phyloP scores from a whole-genome alignment of 495 filamentous ascomycete species.

The Aspergillus ellipticus region DNA sequence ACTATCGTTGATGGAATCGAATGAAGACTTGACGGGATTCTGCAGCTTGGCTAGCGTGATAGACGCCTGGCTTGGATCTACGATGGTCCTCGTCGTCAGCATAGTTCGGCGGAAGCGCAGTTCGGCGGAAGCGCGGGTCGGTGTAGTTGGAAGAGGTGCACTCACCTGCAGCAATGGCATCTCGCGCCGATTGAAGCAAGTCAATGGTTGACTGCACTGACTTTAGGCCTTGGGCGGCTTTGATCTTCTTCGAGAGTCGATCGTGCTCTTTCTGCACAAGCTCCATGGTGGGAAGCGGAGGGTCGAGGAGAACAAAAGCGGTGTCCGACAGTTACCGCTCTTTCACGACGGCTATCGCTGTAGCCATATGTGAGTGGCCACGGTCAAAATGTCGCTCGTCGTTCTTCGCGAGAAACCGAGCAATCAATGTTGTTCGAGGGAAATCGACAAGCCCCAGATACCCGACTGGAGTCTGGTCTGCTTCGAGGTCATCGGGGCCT shows the following conservation, averaged over 20 bases:
- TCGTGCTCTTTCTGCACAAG: constrained; percentile 69
- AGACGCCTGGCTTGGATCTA: constrained; percentile 66
- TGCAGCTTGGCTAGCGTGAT: constrained; percentile 78
- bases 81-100: constrained; percentile 15
- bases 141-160: constrained; percentile 13
- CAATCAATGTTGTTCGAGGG: neutral
- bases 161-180: constrained; percentile 63
- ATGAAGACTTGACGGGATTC: constrained; percentile 70
- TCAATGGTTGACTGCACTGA: constrained; percentile 81
- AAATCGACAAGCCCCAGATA: neutral
- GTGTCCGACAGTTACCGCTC: constrained; percentile 26
- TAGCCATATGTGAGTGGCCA: constrained; percentile 12
- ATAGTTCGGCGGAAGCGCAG: neutral
- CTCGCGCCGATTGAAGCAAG: constrained; percentile 65
- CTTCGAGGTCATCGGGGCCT: neutral
- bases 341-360: constrained; percentile 8
- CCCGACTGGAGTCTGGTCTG: neutral
- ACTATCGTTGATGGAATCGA: constrained; percentile 73
- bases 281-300: constrained; percentile 51
- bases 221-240: constrained; percentile 62
- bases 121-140: neutral
- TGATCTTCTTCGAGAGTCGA: constrained; percentile 63
- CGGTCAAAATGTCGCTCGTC: neutral
- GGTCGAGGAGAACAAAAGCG: constrained; percentile 15
- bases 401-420: too few relatives aligned